Evolutionary conservation across 257 asterid species (phyloP).

Genomic region (Scutellaria barbata): DNA sequence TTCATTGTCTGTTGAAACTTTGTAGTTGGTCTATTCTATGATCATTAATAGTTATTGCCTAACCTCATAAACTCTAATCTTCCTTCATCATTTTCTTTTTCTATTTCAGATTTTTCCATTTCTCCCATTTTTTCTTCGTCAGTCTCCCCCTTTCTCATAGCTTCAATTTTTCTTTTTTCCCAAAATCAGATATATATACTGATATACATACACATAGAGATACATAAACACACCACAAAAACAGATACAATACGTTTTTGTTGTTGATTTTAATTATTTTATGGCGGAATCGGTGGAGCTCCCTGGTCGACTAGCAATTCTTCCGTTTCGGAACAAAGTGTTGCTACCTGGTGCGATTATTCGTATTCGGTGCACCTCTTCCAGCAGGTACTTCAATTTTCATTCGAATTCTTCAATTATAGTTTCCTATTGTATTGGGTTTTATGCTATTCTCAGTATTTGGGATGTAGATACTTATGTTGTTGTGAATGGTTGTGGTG

Average conservation of each 20-base stretch:
- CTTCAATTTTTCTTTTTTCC: background rate
- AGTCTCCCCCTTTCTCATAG: background rate
- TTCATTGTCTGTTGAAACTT: background rate
- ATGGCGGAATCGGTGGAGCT: conserved; percentile 97
- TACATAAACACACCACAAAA: background rate
- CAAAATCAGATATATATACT: conserved; percentile 9
- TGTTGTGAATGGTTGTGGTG: conserved; percentile 31
- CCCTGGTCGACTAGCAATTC: conserved; percentile 91
- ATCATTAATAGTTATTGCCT: background rate
- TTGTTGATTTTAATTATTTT: conserved; percentile 5
- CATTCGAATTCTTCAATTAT: background rate
- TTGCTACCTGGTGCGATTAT: conserved; percentile 95
- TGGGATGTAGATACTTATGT: conserved; percentile 20
- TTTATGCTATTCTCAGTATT: conserved; percentile 20
- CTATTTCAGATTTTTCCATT: background rate
- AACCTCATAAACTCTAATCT: background rate
- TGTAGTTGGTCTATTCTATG: background rate
- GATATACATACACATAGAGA: background rate
- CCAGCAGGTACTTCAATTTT: conserved; percentile 69
- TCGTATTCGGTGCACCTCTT: conserved; percentile 95
- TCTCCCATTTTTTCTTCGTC: background rate
- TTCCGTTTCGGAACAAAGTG: conserved; percentile 92
- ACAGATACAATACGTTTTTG: background rate
- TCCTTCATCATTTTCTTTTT: background rate
- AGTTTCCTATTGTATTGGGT: background rate